Evolutionary conservation across 345 rosid genomes (phyloP).

Genomic region (Boechera divaricarpa): DNA sequence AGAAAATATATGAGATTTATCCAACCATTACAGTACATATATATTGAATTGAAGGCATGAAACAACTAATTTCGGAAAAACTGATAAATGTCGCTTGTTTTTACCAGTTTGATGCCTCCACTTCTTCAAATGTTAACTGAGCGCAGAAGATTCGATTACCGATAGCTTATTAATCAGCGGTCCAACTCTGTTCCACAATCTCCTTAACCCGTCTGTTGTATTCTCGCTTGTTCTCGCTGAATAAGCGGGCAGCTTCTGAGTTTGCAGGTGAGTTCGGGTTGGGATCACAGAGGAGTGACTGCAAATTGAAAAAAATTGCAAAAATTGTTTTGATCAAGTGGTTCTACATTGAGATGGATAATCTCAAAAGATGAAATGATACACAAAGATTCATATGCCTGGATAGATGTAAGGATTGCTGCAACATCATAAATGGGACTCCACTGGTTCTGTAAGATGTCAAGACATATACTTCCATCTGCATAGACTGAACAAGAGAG

Average conservation of each 20-base stretch:
- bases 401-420: constrained; percentile 68
- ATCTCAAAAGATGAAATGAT: background rate
- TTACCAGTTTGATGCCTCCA: background rate
- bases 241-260: constrained; percentile 80
- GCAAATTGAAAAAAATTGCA: constrained; percentile 11
- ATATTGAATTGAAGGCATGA: background rate
- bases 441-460: constrained; percentile 77
- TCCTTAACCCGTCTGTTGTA: constrained; percentile 71
- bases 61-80: background rate
- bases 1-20: background rate
- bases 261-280: constrained; percentile 84
- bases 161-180: constrained; percentile 51
- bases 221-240: constrained; percentile 84
- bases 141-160: background rate
- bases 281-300: constrained; percentile 81
- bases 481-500: constrained; percentile 55
- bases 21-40: constrained; percentile 1
- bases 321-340: background rate
- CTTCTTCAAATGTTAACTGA: constrained; percentile 3
- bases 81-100: background rate
- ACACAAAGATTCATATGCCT: constrained; percentile 44
- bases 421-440: constrained; percentile 74
- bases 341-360: background rate
- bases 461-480: constrained; percentile 75
- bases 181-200: constrained; percentile 79